A percentile compares a stretch with the other conserved stretches of the same genome.
These are phyloP conservation scores for Clarkia xantiana DNA, from an alignment of 345 rosid genomes.

Conservation along the genomic window DNA sequence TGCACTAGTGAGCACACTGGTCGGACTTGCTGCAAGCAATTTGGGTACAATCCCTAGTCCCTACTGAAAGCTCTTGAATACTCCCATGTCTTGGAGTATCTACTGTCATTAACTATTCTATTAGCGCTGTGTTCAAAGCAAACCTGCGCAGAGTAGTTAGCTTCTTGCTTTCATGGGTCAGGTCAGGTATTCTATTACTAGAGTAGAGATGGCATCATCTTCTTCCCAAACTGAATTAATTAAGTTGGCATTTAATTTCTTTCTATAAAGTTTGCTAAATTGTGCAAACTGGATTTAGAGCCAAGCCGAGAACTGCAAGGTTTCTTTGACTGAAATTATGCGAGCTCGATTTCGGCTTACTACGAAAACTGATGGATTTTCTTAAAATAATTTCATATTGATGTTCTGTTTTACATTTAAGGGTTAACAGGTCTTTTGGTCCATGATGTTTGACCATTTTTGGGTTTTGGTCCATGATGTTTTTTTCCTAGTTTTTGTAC, in stretches of 20 bases:
- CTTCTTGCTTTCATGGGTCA: constrained; percentile 70
- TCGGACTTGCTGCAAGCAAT: constrained; percentile 76
- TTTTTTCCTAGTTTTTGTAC: no score
- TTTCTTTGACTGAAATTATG: no score
- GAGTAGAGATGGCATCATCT: no score
- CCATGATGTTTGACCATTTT: no score
- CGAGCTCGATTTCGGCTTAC: no score
- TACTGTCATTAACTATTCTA: constrained; percentile 74
- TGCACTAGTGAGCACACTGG: constrained; percentile 70
- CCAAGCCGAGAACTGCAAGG: no score
- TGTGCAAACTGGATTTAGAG: no score
- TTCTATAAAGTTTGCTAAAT: not conserved
- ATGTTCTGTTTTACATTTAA: constrained; percentile 2
- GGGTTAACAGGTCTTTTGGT: no score
- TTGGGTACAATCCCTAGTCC: constrained; percentile 53
- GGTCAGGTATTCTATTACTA: constrained; percentile 20
- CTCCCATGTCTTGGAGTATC: constrained; percentile 43
- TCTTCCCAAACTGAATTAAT: not conserved
- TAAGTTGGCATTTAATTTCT: not conserved
- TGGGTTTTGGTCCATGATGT: no score
- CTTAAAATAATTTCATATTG: no score
- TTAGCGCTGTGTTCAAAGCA: constrained; percentile 61
- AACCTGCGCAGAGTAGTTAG: constrained; percentile 54
- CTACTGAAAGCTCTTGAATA: constrained; percentile 63
- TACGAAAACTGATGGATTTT: no score